Base-by-base conservation (phyloP, 371 early-diverging fungal species). In the Mortierella sp. region DNA sequence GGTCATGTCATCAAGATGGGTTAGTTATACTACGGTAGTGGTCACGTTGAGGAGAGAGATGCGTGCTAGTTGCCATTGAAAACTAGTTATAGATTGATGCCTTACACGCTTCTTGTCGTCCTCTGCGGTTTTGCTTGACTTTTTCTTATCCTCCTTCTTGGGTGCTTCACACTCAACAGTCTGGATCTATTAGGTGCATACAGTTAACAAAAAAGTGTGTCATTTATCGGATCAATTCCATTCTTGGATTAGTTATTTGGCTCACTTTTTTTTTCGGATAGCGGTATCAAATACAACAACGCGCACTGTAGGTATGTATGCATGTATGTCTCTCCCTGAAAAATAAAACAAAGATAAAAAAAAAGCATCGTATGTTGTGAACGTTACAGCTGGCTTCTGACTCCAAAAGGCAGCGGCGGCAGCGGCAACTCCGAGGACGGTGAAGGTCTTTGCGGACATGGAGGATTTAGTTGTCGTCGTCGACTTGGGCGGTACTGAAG, bases 361-460 rank as follows among this genome's bases (percentile, higher is more conserved):
- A 45, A 11, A 70, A 10, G 48, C 70, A 26, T 52, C 57, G 38
- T 44, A 38, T 34, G 38, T 58, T 44, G 34, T 26, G 50, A 71
- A 60, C 48, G 78, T 60, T 79, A 84, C 84, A n/a, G 72, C 78
- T 31, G 84, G 80, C 45, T 71, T 50, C 50, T 84, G 84, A 42
- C 81, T 80, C 84, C 84, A 84, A 73, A 76, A 84, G 24, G 78
- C 81, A 44, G 80, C 84, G 9, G 70, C 78, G 21, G 78, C 81
- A 24, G 81, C 78, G 45, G 65, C 57, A 42, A 75, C 72, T 44
- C 77, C 78, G 9, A 84, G 72, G 45, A 60, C 72, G 16, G 80
- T 65, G 47, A 84, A 77, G 0, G 78, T 28, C 65, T 74, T 70
- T 13, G 26, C 31, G 14, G 81, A 78, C 21, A 55, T 54, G 19